Conservation (phyloP, 306 rosid genomes). For the Dalbergia oliveri region DNA sequence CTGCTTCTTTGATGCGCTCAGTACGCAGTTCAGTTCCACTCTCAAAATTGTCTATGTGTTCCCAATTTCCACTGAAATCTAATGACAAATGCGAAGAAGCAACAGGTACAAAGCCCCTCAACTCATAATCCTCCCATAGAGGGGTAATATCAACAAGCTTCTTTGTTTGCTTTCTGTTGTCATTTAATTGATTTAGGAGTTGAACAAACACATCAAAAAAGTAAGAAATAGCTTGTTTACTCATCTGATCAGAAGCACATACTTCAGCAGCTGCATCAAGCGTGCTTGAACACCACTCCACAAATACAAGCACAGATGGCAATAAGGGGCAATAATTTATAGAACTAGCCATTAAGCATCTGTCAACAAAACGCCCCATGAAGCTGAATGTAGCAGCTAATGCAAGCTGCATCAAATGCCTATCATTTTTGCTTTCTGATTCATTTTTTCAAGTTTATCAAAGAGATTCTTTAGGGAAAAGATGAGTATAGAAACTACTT, state of each 20-base stretch:
- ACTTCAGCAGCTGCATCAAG: constrained; percentile 53
- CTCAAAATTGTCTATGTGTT: constrained; percentile 60
- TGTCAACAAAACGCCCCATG: constrained; percentile 82
- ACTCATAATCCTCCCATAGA: constrained; percentile 95
- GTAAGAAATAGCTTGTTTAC: constrained; percentile 69
- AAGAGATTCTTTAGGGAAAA: constrained; percentile 64
- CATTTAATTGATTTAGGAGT: constrained; percentile 59
- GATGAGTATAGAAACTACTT: constrained; percentile 71
- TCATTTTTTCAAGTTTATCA: constrained; percentile 47
- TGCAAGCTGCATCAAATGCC: constrained; percentile 66
- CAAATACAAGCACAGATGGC: constrained; percentile 83
- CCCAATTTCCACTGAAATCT: constrained; percentile 69
- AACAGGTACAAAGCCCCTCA: constrained; percentile 84
- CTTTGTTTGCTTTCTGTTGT: constrained; percentile 44
- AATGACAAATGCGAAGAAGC: constrained; percentile 60
- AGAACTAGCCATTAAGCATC: constrained; percentile 64
- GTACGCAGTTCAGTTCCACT: constrained; percentile 64
- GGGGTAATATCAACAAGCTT: constrained; percentile 55
- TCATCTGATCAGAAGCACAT: constrained; percentile 59
- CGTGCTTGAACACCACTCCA: constrained; percentile 75
- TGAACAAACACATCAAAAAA: constrained; percentile 63
- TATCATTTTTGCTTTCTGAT: constrained; percentile 53
- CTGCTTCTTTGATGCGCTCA: constrained; percentile 70
- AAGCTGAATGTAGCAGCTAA: constrained; percentile 66
- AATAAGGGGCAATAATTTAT: constrained; percentile 68